Conservation (phyloP, 345 rosid genomes). For the Viola odorata region DNA sequence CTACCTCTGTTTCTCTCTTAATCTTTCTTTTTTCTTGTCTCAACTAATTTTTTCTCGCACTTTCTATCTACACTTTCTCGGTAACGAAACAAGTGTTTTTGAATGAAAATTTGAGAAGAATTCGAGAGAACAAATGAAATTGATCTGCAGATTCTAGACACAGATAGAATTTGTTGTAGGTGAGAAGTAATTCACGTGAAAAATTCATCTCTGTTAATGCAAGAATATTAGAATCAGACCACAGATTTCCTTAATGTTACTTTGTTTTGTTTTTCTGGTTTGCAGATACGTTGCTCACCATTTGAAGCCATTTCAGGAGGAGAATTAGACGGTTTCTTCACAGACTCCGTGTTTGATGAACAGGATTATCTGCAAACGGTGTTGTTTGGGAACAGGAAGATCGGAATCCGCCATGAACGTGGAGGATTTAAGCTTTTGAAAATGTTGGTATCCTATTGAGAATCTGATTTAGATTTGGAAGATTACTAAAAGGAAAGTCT, state of each 20-base stretch:
- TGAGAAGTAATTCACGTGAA: neutral
- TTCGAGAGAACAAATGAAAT: conserved; percentile 18
- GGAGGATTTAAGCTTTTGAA: conserved; percentile 10
- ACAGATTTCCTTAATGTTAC: neutral
- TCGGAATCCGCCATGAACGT: conserved; percentile 17
- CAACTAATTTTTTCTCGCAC: conserved; percentile 29
- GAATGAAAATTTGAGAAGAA: conserved; percentile 1
- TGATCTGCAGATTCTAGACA: conserved; percentile 21
- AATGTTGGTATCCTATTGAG: conserved; percentile 32
- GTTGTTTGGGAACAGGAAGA: conserved; percentile 14
- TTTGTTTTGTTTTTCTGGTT: conserved; percentile 2
- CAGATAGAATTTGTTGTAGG: conserved; percentile 20
- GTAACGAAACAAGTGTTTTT: conserved; percentile 22
- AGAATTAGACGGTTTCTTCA: neutral
- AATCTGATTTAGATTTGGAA: conserved; percentile 16
- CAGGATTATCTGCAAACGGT: conserved; percentile 14
- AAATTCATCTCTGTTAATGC: conserved; percentile 15
- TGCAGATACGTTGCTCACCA: conserved; percentile 21
- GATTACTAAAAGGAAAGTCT: conserved; percentile 12
- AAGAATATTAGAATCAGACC: neutral
- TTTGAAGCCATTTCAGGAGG: conserved; percentile 1
- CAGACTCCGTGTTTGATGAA: neutral
- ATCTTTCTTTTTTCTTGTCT: conserved; percentile 7
- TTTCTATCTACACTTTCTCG: conserved; percentile 25
- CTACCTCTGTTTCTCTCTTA: neutral